Evolutionary conservation across 2,329 filamentous ascomycete species (phyloP), one percentile per base, ranked within the genome.

Genomic region (Xylariaceae sp.): DNA sequence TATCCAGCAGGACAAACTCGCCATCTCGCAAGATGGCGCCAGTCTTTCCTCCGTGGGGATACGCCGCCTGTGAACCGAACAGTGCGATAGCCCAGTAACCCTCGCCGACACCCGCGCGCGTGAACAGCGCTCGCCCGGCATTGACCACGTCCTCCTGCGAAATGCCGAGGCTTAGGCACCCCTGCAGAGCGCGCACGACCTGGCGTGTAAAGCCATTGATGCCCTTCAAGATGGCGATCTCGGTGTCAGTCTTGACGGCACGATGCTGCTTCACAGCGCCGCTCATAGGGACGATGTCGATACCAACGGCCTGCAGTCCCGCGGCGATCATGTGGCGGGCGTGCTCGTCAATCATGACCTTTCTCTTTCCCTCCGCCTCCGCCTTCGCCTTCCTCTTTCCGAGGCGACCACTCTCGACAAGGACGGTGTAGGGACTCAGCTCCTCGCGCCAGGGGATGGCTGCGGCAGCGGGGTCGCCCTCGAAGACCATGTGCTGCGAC

Each of bases 1-100:
- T 71, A 46, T 71, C 69, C 19, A 70, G 56, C 46, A 70, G 63
- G 21, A 69, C 68, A 33, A 69, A 71, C 54, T 71, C 68, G 43
- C 62, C 59, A 3, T 67, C 62, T 3, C 21, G 53, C 24, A 71
- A 56, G 45, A 63, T 66, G 47, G 62, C 66, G 33, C 68, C 69
- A 33, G 53, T 50, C 57, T 67, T 63, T 7, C 69, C 68, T 6
- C 69, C 68, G 34, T 70, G 69, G 6, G 68, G 69, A 50, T 67
- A 70, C 16, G 67, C 67, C 11, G 68, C 69, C 49, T 65, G 61
- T 40, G 69, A 60, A 9, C 69, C 68, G 45, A 71, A 71, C 37
- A 71, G 56, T n/a, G 67, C 67, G 34, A 71, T 65, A 2, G 68
- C 61, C 67, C 68, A 71, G 50, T 63, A 69, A 0, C 67, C 68